Conservation (phyloP, 1,284 basidiomycete genomes). For the Pyrrhoderma noxium region DNA sequence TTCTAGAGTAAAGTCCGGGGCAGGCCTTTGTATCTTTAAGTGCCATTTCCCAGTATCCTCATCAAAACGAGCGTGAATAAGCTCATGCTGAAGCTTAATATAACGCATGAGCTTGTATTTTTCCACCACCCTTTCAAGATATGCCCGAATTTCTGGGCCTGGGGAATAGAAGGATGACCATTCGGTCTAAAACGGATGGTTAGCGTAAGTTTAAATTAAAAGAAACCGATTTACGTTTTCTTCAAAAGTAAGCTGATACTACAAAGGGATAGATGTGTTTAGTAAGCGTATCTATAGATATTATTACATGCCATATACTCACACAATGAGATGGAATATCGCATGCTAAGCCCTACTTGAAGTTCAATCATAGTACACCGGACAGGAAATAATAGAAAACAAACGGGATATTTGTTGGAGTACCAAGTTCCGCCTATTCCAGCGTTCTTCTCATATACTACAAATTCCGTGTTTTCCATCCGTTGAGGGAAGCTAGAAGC, state of each 20-base stretch:
- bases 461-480: conserved; percentile 45
- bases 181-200: conserved; percentile 31
- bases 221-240: conserved; percentile 35
- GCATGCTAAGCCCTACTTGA: conserved; percentile 32
- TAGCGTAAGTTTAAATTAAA: not conserved
- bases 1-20: conserved; percentile 19
- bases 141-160: conserved; percentile 48
- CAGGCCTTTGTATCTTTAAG: conserved; percentile 39
- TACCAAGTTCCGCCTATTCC: conserved; percentile 57
- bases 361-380: not conserved
- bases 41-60: conserved; percentile 47
- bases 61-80: conserved; percentile 43
- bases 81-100: conserved; percentile 47
- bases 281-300: conserved; percentile 24
- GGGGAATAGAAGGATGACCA: conserved; percentile 57
- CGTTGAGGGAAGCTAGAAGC: conserved; percentile 43
- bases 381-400: not conserved
- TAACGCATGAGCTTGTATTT: conserved; percentile 49
- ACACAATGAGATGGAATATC: no score
- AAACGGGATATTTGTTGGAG: conserved; percentile 32
- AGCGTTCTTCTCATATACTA: conserved; percentile 53
- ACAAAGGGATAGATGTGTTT: conserved; percentile 4
- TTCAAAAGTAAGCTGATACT: conserved; percentile 57
- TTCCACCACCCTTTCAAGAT: conserved; percentile 47
- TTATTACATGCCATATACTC: conserved; percentile 40